phyloP scores from a whole-genome alignment of 768 basidiomycete genomes.

The Clitopilus passeckerianus region DNA sequence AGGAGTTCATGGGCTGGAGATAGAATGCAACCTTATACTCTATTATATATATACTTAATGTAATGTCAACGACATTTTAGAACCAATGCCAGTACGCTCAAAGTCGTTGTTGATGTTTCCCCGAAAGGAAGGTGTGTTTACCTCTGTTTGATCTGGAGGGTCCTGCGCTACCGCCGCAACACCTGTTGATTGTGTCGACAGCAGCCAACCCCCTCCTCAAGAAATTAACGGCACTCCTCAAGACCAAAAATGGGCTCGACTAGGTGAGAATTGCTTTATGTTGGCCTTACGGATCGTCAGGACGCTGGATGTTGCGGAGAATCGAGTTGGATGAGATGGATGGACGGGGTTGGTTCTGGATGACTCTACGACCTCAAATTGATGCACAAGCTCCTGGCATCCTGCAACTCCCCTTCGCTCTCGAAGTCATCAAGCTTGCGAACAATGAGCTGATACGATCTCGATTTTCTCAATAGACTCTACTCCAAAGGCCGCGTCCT shows the following conservation, averaged over 20 bases:
- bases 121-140: slow-evolving; percentile 14
- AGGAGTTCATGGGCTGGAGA: background rate
- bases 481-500: slow-evolving; percentile 96
- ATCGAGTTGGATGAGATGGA: slow-evolving; percentile 36
- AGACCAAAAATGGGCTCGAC: slow-evolving; percentile 73
- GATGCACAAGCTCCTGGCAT: background rate
- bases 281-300: slow-evolving; percentile 12
- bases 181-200: slow-evolving; percentile 14
- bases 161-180: slow-evolving; percentile 14
- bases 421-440: background rate
- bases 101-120: background rate
- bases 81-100: slow-evolving; percentile 10
- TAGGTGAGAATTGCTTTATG: slow-evolving; percentile 49
- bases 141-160: slow-evolving; percentile 25
- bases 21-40: background rate
- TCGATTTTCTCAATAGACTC: slow-evolving; percentile 51
- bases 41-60: background rate
- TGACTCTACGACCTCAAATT: slow-evolving; percentile 10
- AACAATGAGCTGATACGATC: slow-evolving; percentile 10
- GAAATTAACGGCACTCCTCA: slow-evolving; percentile 42
- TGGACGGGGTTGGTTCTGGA: slow-evolving; percentile 22
- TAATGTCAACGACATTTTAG: background rate
- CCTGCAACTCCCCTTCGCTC: background rate
- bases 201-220: slow-evolving; percentile 27
- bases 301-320: slow-evolving; percentile 7